A percentile compares a stretch with the other conserved stretches of the same genome.
phyloP scores from a whole-genome alignment of 805 yeast species.

The Candida mattraensis region DNA sequence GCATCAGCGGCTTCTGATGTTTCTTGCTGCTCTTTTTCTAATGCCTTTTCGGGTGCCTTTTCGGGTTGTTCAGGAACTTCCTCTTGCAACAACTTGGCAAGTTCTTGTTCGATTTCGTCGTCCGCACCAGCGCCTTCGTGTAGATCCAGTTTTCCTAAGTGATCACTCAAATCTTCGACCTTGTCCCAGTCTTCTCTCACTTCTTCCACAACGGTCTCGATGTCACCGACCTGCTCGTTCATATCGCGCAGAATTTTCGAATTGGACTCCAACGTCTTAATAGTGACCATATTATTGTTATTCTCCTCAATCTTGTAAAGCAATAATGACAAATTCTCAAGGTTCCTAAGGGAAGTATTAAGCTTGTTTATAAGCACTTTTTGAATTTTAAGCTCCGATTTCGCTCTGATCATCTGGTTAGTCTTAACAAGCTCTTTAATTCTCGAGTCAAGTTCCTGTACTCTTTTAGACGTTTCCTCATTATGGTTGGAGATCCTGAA shows the following conservation, averaged over 20 bases:
- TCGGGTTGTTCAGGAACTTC: conserved; percentile 5
- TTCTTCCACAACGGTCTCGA: conserved; percentile 24
- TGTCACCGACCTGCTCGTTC: conserved; percentile 22
- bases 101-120: conserved; percentile 26
- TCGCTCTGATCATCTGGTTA: conserved; percentile 23
- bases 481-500: conserved; percentile 21
- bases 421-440: conserved; percentile 15
- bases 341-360: conserved; percentile 14
- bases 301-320: conserved; percentile 30
- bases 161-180: conserved; percentile 19
- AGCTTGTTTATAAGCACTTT: conserved; percentile 25
- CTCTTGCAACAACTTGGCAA: conserved; percentile 11
- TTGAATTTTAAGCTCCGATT: conserved; percentile 24
- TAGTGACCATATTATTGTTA: conserved; percentile 22
- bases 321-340: conserved; percentile 26
- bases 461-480: conserved; percentile 12
- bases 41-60: conserved; percentile 10
- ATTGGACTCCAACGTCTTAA: conserved; percentile 27
- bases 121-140: too few species aligned
- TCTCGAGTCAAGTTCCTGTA: conserved; percentile 12
- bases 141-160: conserved; percentile 10
- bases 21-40: conserved; percentile 6
- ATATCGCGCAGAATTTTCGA: conserved; percentile 24
- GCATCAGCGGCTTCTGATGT: conserved; percentile 3
- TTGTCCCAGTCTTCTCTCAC: conserved; percentile 19